These are phyloP conservation scores for Cyclocybe cylindracea DNA, from an alignment of 768 basidiomycete genomes.

Conservation along the genomic window DNA sequence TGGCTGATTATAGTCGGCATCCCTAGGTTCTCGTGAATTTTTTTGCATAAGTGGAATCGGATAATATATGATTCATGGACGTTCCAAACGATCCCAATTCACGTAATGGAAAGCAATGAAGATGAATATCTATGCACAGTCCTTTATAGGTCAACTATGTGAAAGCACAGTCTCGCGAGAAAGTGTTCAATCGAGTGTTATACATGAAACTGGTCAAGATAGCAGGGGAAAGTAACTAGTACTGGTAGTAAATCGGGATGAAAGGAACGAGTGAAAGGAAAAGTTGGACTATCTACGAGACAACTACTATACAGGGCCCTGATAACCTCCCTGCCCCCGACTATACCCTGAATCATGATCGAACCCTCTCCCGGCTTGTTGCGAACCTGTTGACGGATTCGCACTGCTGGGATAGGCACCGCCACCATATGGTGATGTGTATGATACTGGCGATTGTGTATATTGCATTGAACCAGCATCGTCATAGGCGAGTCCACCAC, in stretches of 20 bases:
- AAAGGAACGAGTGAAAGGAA: no score
- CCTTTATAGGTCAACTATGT: slow-evolving; percentile 2
- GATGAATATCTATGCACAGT: slow-evolving; percentile 2
- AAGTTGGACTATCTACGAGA: no score
- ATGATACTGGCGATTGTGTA: slow-evolving; percentile 31
- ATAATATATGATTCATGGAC: neutral
- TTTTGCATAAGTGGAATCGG: neutral
- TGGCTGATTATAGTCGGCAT: slow-evolving; percentile 17
- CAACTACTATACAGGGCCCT: no score
- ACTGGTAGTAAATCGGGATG: no score
- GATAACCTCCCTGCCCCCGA: no score
- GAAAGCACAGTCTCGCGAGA: neutral
- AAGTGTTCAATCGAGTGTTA: no score
- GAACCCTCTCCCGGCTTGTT: slow-evolving; percentile 10
- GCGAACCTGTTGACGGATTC: neutral
- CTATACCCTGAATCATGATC: neutral
- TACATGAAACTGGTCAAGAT: no score
- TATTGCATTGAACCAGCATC: slow-evolving; percentile 27
- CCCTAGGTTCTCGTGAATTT: neutral
- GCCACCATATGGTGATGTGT: slow-evolving; percentile 4
- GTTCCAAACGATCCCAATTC: no score
- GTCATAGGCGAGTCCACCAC: slow-evolving; percentile 35
- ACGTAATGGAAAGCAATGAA: neutral
- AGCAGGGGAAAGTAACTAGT: no score
- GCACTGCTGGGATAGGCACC: slow-evolving; percentile 10